Evolutionary conservation across 805 yeast genomes (phyloP), one percentile per base, ranked within the genome.

Genomic region (Brettanomyces nanus): DNA sequence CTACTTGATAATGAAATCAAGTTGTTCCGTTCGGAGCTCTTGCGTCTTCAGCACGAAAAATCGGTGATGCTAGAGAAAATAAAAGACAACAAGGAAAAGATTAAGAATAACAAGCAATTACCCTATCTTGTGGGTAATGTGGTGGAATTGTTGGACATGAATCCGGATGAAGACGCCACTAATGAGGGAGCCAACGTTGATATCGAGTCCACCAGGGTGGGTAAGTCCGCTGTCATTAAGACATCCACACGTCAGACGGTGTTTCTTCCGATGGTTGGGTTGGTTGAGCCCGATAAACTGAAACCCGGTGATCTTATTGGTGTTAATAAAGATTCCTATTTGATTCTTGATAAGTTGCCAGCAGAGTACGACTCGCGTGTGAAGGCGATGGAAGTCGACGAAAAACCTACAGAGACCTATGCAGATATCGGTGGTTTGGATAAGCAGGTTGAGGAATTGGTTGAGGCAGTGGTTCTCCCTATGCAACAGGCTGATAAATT

Each of bases 281-380:
- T 92, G 37, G 99, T 92, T 17, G 97, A 89, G 51, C 89, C 96
- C 1, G 80, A 77, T 33, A 74, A 71, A n/a, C 71, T 92, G 49
- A 90, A 85, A 61, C 99, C 99, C n/a, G 94, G 94, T 49, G 98
- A 92, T 57, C 69, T 92, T 51, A 94, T 92, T 42, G 98, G 99
- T 53, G 98, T 92, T 39, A 92, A 92, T 62, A 92, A 92, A 64
- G 99, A 92, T 59, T 85, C 96, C 6, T 92, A 89, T 57, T 71
- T 92, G 48, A 83, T 92, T 38, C 71, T 92, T 51, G 98, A 92
- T 63, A 87, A 95, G 6, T 69, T 92, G 47, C 98, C 98, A 9
- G 87, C 96, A 3, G 98, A 92, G 63, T 92, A 92, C 58, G 99
- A 92, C 61, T 83, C 95, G 39, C 75, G 98, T 52, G 99, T 92